phyloP scores from a whole-genome alignment of 2,329 filamentous ascomycete species.

The Aschersonia sp. region DNA sequence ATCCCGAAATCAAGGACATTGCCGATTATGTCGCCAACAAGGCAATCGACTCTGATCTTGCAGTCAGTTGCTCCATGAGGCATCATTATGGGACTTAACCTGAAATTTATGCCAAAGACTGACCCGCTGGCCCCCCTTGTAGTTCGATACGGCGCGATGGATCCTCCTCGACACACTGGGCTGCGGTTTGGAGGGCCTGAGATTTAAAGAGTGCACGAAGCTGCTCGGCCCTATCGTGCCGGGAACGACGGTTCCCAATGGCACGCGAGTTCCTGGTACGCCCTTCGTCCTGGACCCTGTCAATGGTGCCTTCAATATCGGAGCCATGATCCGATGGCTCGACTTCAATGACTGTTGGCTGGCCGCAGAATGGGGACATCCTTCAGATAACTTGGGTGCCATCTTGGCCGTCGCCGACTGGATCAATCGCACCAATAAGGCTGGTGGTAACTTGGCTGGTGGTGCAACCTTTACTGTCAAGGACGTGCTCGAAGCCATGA shows the following conservation, averaged over 20 bases:
- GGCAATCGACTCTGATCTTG: constrained; percentile 78
- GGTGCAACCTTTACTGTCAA: constrained; percentile 80
- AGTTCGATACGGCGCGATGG: constrained; percentile 93
- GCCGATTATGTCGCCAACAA: constrained; percentile 90
- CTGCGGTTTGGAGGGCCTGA: constrained; percentile 88
- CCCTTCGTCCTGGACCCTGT: constrained; percentile 90
- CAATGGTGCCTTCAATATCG: constrained; percentile 96
- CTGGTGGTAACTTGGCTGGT: constrained; percentile 64
- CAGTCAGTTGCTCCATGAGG: constrained; percentile 43
- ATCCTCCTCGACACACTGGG: constrained; percentile 95
- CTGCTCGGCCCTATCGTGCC: constrained; percentile 84
- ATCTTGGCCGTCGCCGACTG: constrained; percentile 96
- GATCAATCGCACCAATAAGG: constrained; percentile 80
- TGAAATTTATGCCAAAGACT: background rate
- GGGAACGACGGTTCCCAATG: constrained; percentile 83
- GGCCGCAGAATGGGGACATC: constrained; percentile 96
- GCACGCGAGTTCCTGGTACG: constrained; percentile 81
- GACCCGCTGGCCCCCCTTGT: background rate
- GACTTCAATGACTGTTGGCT: constrained; percentile 99
- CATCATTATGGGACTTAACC: background rate
- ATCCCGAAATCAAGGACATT: constrained; percentile 90
- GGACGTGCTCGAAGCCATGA: constrained; percentile 92
- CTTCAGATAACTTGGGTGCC: constrained; percentile 93
- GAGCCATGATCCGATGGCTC: constrained; percentile 96
- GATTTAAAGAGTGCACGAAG: constrained; percentile 93